phyloP scores from a whole-genome alignment of 169 alveolate genomes.

The Theileria parva region DNA sequence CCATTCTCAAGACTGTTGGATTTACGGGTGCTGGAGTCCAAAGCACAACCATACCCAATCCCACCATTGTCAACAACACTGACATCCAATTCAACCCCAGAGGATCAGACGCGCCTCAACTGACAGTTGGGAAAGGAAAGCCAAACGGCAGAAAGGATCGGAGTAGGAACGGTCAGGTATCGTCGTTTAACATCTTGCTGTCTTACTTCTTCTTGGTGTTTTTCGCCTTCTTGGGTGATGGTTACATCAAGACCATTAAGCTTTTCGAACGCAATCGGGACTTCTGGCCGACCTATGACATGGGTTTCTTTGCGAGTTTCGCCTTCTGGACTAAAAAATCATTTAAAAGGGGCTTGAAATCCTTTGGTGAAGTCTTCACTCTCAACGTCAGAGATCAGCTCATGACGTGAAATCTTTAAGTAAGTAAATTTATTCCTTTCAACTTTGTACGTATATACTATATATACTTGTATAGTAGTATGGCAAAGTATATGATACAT shows the following conservation, averaged over 20 bases:
- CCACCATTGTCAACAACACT: background rate
- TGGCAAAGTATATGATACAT: too few relatives aligned
- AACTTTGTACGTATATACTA: background rate
- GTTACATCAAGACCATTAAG: slow-evolving; percentile 20
- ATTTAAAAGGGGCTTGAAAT: background rate
- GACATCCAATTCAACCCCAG: background rate
- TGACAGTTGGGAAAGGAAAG: background rate
- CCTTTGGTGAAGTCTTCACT: slow-evolving; percentile 2
- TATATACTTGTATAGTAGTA: too few relatives aligned
- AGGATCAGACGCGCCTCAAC: background rate
- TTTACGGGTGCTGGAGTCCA: slow-evolving; percentile 20
- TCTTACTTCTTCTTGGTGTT: slow-evolving; percentile 12
- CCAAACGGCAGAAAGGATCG: background rate
- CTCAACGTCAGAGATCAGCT: slow-evolving; percentile 2
- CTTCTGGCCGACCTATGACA: slow-evolving; percentile 5
- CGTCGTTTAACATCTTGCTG: slow-evolving; percentile 7
- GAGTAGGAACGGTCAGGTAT: slow-evolving; percentile 15
- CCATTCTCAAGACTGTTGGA: slow-evolving; percentile 7
- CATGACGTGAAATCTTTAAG: background rate
- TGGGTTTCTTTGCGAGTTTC: background rate
- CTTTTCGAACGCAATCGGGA: slow-evolving; percentile 2
- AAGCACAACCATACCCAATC: background rate
- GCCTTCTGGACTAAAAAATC: slow-evolving; percentile 3
- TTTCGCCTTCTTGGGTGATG: slow-evolving; percentile 23
- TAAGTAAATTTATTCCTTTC: background rate